Base-by-base conservation (phyloP, 169 alveolate genomes). In the Cryptosporidium parvum region DNA sequence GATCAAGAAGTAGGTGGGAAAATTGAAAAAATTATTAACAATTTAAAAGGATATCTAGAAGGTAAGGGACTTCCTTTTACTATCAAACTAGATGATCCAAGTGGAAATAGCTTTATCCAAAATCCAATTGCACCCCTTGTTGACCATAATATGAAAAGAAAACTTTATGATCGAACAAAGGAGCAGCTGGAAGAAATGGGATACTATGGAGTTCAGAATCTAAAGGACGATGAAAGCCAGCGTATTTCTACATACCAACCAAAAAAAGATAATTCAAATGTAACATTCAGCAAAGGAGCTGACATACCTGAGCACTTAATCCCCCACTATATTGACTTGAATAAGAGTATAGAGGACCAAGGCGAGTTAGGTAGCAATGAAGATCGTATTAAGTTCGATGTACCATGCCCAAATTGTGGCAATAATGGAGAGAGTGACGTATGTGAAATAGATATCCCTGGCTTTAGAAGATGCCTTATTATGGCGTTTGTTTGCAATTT, bases 381-480 rank as follows among this genome's bases (percentile, higher is more conserved):
- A 31, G 86, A 85, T 10, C 86, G 86, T 31, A 85, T 85, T 39
- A 85, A 85, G 59, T 51, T 52, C 26, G 93, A 91, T n/a, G 89
- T 80, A n/a, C 45, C 89, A 7, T 95, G 97, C 80, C 97, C 97
- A 42, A 87, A 95, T 80, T 95, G 97, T 75, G 97, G 97, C 18
- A 75, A 75, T 33, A 73, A 85, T 51, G 97, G 97, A 21, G 58
- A 62, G 72, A 94, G 95, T 87, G 92, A 94, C 51, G 94, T 95
- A 9, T 98, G 99, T 86, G 95, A 96, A 80, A 94, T 97, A 39
- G 92, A 96, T 53, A 97, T 98, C 70, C 99, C 99, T 14, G 98
- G 98, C 85, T 97, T 98, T 91, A 97, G 98, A 80, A 96, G 96
- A 70, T 96, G 98, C 58, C 93, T 97, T 68, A 96, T 98, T 26